Evolutionary conservation across 192 early-diverging fungal species (phyloP).

Genomic region (Radiomyces spectabilis): DNA sequence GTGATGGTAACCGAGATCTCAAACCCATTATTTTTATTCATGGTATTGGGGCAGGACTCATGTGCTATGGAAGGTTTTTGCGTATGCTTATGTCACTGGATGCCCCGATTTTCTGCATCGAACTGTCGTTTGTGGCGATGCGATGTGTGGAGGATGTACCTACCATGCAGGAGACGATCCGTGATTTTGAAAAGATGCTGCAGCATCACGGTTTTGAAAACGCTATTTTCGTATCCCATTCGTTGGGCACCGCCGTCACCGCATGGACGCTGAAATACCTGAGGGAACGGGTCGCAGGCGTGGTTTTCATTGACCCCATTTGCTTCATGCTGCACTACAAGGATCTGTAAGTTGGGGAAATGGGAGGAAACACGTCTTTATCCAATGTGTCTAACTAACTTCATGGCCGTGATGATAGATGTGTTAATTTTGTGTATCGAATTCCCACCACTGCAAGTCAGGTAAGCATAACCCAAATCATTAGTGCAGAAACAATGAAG

Average conservation of each 20-base stretch:
- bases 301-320: constrained; percentile 59
- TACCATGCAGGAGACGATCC: constrained; percentile 44
- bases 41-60: constrained; percentile 59
- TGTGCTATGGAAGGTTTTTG: constrained; percentile 47
- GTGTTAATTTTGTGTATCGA: constrained; percentile 53
- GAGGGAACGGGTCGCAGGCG: constrained; percentile 37
- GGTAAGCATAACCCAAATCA: constrained; percentile 19
- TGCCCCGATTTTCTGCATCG: constrained; percentile 38
- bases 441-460: constrained; percentile 31
- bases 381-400: neutral
- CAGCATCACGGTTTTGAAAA: constrained; percentile 37
- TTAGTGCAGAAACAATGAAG: too few relatives aligned
- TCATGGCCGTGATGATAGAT: constrained; percentile 6
- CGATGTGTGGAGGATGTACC: constrained; percentile 49
- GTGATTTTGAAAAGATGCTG: constrained; percentile 50
- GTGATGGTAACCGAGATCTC: constrained; percentile 10
- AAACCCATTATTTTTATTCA: constrained; percentile 43
- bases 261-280: constrained; percentile 53
- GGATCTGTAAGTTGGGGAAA: constrained; percentile 29
- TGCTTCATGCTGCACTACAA: constrained; percentile 56
- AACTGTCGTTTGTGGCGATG: constrained; percentile 62
- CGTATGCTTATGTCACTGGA: constrained; percentile 29
- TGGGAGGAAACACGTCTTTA: neutral
- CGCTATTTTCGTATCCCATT: constrained; percentile 61
- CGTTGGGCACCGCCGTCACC: constrained; percentile 54